Evolutionary conservation across 1,284 basidiomycete species (phyloP).

Genomic region (Pascua sp.): DNA sequence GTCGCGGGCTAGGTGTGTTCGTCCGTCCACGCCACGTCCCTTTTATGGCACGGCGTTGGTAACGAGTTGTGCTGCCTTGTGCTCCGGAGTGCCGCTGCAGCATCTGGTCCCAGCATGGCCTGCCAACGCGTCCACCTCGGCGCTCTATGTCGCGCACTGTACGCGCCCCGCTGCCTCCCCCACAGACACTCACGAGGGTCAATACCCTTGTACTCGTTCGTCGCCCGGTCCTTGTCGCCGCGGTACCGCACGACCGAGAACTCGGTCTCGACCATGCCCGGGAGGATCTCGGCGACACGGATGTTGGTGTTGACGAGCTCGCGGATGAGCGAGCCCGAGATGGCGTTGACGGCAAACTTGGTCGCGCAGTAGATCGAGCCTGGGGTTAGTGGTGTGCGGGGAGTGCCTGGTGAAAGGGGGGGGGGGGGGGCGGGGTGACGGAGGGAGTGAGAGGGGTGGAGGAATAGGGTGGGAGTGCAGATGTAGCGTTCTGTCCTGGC

Average conservation of each 20-base stretch:
- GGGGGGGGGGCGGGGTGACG: background rate
- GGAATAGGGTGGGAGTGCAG: too few species aligned
- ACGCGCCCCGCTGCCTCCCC: too few species aligned
- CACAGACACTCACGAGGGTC: conserved; percentile 44
- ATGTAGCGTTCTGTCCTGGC: too few species aligned
- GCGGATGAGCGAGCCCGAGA: conserved; percentile 74
- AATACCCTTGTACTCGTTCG: conserved; percentile 84
- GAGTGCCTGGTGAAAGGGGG: background rate
- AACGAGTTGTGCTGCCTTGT: too few species aligned
- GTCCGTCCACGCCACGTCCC: too few species aligned
- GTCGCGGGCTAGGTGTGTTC: too few species aligned
- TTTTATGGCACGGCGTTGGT: too few species aligned
- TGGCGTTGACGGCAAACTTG: conserved; percentile 72
- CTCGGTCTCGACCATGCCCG: conserved; percentile 53
- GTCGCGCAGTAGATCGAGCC: conserved; percentile 56
- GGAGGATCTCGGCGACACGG: conserved; percentile 85
- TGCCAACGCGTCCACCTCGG: too few species aligned
- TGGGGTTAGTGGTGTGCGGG: conserved; percentile 3
- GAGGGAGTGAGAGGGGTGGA: too few species aligned
- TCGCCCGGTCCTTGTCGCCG: conserved; percentile 73
- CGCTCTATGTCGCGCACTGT: too few species aligned
- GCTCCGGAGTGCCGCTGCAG: too few species aligned
- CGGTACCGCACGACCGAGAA: conserved; percentile 86
- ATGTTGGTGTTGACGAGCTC: conserved; percentile 88
- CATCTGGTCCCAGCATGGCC: too few species aligned